Evolutionary conservation across 2,329 filamentous ascomycete genomes (phyloP).

Genomic region (Apiospora arundinis): DNA sequence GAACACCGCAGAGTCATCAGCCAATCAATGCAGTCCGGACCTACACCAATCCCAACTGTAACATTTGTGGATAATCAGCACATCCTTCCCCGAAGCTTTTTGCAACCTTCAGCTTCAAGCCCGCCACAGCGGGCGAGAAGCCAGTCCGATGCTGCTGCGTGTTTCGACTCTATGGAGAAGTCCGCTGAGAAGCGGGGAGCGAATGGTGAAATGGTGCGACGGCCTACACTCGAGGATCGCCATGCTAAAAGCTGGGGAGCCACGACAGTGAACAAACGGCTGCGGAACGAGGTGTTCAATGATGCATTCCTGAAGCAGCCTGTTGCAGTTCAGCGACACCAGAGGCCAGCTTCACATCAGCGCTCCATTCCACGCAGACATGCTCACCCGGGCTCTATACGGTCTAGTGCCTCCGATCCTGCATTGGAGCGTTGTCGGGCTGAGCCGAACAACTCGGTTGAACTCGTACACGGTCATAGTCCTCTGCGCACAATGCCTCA

Average conservation of each 20-base stretch:
- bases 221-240: conserved; percentile 59
- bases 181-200: conserved; percentile 20
- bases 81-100: conserved; percentile 85
- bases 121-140: conserved; percentile 44
- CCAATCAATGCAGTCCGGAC: conserved; percentile 75
- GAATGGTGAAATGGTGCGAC: conserved; percentile 23
- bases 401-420: conserved; percentile 51
- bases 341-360: conserved; percentile 66
- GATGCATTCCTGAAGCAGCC: conserved; percentile 89
- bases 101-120: conserved; percentile 59
- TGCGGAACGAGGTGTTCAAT: conserved; percentile 90
- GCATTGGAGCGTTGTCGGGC: conserved; percentile 27
- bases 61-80: conserved; percentile 94
- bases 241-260: conserved; percentile 81
- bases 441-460: neutral
- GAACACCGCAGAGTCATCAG: conserved; percentile 59
- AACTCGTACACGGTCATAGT: conserved; percentile 28
- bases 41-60: conserved; percentile 80
- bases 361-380: conserved; percentile 65
- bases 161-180: conserved; percentile 31
- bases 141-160: conserved; percentile 41
- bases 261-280: conserved; percentile 85
- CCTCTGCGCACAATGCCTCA: conserved; percentile 33
- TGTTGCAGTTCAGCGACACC: conserved; percentile 80
- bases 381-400: conserved; percentile 50